A percentile compares a stretch with the other conserved stretches of the same genome.
Evolutionary conservation across 192 early-diverging fungal species (phyloP).

Genomic region (Entrophospora sp.): DNA sequence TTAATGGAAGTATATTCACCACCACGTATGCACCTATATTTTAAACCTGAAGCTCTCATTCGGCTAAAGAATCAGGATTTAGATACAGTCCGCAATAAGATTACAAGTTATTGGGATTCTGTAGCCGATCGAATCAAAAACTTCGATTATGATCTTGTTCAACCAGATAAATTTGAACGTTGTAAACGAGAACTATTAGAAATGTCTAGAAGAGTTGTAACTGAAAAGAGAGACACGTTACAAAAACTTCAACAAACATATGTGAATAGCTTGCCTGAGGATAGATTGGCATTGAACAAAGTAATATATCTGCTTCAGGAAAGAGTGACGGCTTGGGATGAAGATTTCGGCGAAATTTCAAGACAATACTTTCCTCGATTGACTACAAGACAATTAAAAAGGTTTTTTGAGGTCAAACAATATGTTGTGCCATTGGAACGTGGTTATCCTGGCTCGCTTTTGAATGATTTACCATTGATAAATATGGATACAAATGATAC

Average conservation of each 20-base stretch:
- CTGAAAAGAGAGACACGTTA: conserved; percentile 73
- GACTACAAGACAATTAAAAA: conserved; percentile 51
- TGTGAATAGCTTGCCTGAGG: conserved; percentile 64
- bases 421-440: conserved; percentile 30
- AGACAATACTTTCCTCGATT: conserved; percentile 63
- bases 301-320: conserved; percentile 69
- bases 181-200: conserved; percentile 65
- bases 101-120: conserved; percentile 82
- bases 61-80: conserved; percentile 71
- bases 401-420: conserved; percentile 55
- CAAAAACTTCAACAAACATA: conserved; percentile 80
- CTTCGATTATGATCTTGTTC: conserved; percentile 73
- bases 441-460: conserved; percentile 30
- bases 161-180: conserved; percentile 54
- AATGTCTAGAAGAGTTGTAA: conserved; percentile 57
- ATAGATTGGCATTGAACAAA: conserved; percentile 73
- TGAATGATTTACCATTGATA: conserved; percentile 40
- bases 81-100: conserved; percentile 53
- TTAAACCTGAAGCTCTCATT: conserved; percentile 49
- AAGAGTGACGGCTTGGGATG: conserved; percentile 76
- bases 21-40: conserved; percentile 54
- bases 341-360: conserved; percentile 72
- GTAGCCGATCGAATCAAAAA: conserved; percentile 69
- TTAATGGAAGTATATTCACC: conserved; percentile 67
- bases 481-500: conserved; percentile 40